Conservation (phyloP, 768 basidiomycete species). For the Agrocybe praecox region DNA sequence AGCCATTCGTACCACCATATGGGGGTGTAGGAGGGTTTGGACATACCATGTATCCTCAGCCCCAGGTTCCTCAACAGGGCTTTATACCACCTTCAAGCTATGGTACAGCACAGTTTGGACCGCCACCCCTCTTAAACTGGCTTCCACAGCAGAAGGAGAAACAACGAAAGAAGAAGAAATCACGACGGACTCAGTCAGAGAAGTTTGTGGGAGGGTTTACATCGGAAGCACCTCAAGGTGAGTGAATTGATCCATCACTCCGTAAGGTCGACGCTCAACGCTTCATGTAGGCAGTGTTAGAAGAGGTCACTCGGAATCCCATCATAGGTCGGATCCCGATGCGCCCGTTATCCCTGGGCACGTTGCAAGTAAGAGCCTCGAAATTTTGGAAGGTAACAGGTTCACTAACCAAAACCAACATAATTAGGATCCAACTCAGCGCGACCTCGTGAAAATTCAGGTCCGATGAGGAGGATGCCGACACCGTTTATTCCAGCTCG, state of each 20-base stretch:
- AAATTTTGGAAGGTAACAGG: not conserved
- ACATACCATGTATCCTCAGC: slow-evolving; percentile 14
- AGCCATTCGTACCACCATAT: slow-evolving; percentile 14
- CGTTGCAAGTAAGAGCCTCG: not conserved
- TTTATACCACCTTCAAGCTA: slow-evolving; percentile 25
- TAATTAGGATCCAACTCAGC: not conserved
- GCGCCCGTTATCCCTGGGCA: not conserved
- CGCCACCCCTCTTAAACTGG: slow-evolving; percentile 24
- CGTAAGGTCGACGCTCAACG: not conserved
- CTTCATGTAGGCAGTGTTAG: slow-evolving; percentile 3
- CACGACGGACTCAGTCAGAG: slow-evolving; percentile 23
- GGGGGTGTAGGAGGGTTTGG: slow-evolving; percentile 8
- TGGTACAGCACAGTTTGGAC: slow-evolving; percentile 17
- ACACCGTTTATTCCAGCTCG: slow-evolving; percentile 30
- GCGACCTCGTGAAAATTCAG: not conserved
- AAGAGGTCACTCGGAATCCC: slow-evolving; percentile 2
- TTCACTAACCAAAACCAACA: not conserved
- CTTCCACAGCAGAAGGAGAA: slow-evolving; percentile 22
- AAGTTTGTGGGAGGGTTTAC: slow-evolving; percentile 26
- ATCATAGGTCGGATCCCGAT: not conserved
- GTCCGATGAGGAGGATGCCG: slow-evolving; percentile 18
- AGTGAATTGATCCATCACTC: not conserved
- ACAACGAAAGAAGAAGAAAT: slow-evolving; percentile 10
- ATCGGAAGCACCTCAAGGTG: slow-evolving; percentile 18
- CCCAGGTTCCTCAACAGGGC: slow-evolving; percentile 12